phyloP scores from a whole-genome alignment of 257 asterid genomes.

The Ilex aquifolium region DNA sequence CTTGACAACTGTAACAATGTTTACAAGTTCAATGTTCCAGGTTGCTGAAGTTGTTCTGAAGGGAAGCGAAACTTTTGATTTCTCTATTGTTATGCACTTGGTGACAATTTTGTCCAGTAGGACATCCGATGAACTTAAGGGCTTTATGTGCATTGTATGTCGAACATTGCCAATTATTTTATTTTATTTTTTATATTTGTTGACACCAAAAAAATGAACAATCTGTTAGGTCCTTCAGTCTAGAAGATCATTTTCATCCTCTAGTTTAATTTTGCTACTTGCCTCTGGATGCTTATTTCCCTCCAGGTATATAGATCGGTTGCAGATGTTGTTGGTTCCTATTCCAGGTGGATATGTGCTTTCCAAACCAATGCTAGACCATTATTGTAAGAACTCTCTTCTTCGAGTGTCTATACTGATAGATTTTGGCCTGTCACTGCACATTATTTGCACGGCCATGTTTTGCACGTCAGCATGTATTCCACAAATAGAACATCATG shows the following conservation, averaged over 20 bases:
- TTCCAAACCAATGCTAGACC: slow-evolving; percentile 48
- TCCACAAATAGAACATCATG: no score
- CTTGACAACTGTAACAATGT: slow-evolving; percentile 6
- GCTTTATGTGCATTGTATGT: slow-evolving; percentile 71
- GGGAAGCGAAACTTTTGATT: slow-evolving; percentile 59
- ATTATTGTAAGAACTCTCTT: slow-evolving; percentile 53
- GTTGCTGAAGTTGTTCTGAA: slow-evolving; percentile 70
- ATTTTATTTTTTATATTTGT: slow-evolving; percentile 11
- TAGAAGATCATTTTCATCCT: not conserved
- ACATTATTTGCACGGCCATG: no score
- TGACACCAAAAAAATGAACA: not conserved
- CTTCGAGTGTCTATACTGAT: not conserved
- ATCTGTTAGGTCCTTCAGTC: not conserved
- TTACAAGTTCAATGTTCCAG: slow-evolving; percentile 34
- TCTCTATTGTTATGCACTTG: slow-evolving; percentile 49
- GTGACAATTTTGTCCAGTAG: slow-evolving; percentile 59
- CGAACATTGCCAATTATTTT: slow-evolving; percentile 15
- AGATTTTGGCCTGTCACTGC: not conserved
- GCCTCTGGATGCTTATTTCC: slow-evolving; percentile 14
- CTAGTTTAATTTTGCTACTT: not conserved
- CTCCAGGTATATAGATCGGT: slow-evolving; percentile 72
- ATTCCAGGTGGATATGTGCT: slow-evolving; percentile 67
- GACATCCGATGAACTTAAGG: slow-evolving; percentile 48
- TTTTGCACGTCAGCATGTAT: not conserved
- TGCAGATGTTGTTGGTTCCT: slow-evolving; percentile 79